These are phyloP conservation scores for Logfia minima DNA, from an alignment of 129 eudicot genomes.

Conservation along the genomic window DNA sequence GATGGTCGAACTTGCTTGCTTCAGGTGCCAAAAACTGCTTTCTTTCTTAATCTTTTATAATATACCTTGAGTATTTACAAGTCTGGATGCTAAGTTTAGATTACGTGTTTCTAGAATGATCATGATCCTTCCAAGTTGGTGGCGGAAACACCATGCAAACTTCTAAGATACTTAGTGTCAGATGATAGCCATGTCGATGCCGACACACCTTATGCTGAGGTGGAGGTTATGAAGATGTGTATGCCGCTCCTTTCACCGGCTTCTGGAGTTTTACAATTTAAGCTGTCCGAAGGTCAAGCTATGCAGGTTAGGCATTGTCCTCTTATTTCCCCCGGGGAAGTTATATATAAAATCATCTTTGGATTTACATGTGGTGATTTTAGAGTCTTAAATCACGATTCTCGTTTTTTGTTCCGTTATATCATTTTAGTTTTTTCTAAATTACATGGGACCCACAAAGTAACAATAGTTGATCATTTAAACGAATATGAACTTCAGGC, in stretches of 20 bases:
- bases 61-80: neutral
- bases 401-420: no score
- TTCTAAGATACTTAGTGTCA: slow-evolving; percentile 67
- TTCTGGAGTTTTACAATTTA: slow-evolving; percentile 76
- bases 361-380: no score
- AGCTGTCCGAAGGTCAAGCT: slow-evolving; percentile 97
- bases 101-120: slow-evolving; percentile 62
- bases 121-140: slow-evolving; percentile 93
- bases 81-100: slow-evolving; percentile 15
- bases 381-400: no score
- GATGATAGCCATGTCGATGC: slow-evolving; percentile 96
- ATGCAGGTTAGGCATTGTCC: slow-evolving; percentile 67
- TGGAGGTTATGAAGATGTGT: slow-evolving; percentile 99
- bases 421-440: neutral
- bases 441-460: slow-evolving; percentile 1
- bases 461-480: neutral
- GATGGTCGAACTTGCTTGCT: slow-evolving; percentile 99
- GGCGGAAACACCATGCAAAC: slow-evolving; percentile 99
- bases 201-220: slow-evolving; percentile 94
- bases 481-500: slow-evolving; percentile 41
- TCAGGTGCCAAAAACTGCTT: slow-evolving; percentile 54
- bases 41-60: neutral
- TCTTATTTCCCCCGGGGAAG: neutral
- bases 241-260: slow-evolving; percentile 99
- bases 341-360: no score